Evolutionary conservation across 371 early-diverging fungal genomes (phyloP).

Genomic region (Dinochytrium kinnereticum): DNA sequence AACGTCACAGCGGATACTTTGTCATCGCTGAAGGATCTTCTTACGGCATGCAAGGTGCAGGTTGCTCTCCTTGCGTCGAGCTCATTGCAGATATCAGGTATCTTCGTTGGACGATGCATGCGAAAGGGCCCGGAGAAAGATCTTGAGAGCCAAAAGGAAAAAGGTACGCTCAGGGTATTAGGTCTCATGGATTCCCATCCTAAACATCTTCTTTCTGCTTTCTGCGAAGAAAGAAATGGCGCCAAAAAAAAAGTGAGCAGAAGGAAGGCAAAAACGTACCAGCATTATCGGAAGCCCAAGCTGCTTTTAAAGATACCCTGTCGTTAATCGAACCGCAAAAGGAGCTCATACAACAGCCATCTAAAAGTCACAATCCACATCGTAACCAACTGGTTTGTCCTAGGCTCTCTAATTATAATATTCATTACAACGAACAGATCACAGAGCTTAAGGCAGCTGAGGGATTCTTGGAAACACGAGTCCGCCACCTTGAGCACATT

Average conservation of each 20-base stretch:
- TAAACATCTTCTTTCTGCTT: too few species aligned
- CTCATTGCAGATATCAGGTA: background rate
- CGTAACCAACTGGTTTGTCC: too few species aligned
- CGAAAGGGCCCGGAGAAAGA: background rate
- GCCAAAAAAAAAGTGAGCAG: background rate
- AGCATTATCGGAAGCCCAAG: too few species aligned
- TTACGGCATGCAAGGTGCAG: background rate
- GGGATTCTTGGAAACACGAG: background rate
- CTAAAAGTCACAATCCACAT: too few species aligned
- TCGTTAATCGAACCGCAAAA: too few species aligned
- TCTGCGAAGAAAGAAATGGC: background rate
- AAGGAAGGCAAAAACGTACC: background rate
- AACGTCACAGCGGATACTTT: background rate
- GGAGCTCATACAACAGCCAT: too few species aligned
- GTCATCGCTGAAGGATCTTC: background rate
- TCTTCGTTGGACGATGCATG: background rate
- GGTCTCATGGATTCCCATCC: too few species aligned
- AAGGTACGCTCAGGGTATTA: background rate
- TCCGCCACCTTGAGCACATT: background rate
- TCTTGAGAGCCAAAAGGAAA: background rate
- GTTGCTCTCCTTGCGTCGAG: background rate
- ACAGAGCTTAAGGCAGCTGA: background rate
- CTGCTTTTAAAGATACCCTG: too few species aligned
- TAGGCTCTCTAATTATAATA: too few species aligned
- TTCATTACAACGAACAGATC: too few species aligned